A percentile compares a stretch with the other conserved stretches of the same genome.
phyloP scores from a whole-genome alignment of 2,329 filamentous ascomycete genomes.

The Venturia oleaginea region DNA sequence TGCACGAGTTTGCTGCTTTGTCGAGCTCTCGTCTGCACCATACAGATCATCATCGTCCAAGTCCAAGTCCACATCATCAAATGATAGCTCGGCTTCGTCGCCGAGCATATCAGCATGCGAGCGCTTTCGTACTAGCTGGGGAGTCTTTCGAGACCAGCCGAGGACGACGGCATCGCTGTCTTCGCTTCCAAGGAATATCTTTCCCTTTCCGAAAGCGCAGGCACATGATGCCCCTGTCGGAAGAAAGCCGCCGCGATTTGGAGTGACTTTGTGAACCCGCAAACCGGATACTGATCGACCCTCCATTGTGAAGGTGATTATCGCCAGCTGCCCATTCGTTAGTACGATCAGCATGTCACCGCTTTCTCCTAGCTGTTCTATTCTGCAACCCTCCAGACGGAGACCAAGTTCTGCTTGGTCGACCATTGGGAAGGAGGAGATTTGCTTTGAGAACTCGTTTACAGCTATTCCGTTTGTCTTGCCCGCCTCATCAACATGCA shows the following conservation, averaged over 20 bases:
- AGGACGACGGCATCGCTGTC: slow-evolving; percentile 71
- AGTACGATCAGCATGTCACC: slow-evolving; percentile 81
- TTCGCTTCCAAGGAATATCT: slow-evolving; percentile 79
- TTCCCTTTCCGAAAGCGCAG: slow-evolving; percentile 56
- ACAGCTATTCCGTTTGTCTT: slow-evolving; percentile 89
- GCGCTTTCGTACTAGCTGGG: slow-evolving; percentile 53
- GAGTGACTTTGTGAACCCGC: slow-evolving; percentile 55
- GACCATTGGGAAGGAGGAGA: slow-evolving; percentile 72
- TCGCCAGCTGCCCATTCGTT: slow-evolving; percentile 61
- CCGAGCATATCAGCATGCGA: slow-evolving; percentile 51
- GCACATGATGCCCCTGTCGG: slow-evolving; percentile 59
- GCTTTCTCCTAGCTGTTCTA: slow-evolving; percentile 69
- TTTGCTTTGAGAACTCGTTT: slow-evolving; percentile 77
- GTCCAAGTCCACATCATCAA: slow-evolving; percentile 50
- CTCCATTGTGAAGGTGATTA: slow-evolving; percentile 77
- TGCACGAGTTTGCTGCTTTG: slow-evolving; percentile 27
- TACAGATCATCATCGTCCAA: slow-evolving; percentile 54
- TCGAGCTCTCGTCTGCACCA: slow-evolving; percentile 44
- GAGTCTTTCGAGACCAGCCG: slow-evolving; percentile 63
- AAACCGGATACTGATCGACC: slow-evolving; percentile 86
- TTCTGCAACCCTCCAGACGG: slow-evolving; percentile 68
- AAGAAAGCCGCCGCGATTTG: slow-evolving; percentile 55
- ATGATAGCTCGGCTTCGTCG: slow-evolving; percentile 35
- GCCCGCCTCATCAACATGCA: slow-evolving; percentile 92
- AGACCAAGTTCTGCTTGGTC: slow-evolving; percentile 78